These are phyloP conservation scores for Fagus crenata DNA, from an alignment of 306 rosid genomes.

Conservation along the genomic window DNA sequence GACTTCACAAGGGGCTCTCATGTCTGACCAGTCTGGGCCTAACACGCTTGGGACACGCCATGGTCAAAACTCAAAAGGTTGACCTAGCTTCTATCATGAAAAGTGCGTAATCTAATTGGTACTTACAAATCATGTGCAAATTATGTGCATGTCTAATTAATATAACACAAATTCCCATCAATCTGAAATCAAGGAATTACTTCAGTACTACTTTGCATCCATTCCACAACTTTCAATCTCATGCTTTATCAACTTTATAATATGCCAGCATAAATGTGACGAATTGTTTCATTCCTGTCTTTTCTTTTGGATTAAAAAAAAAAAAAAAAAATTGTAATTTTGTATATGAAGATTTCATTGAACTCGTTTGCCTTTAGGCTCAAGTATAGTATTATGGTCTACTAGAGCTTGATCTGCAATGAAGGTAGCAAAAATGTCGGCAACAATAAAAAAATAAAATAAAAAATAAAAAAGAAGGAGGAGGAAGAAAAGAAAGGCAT, in stretches of 20 bases:
- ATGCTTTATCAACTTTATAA: conserved; percentile 10
- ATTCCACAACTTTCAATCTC: conserved; percentile 37
- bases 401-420: too few relatives aligned
- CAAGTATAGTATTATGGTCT: not conserved
- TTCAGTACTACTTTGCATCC: conserved; percentile 26
- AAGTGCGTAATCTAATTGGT: conserved; percentile 3
- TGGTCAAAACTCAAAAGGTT: conserved; percentile 7
- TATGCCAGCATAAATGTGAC: conserved; percentile 6
- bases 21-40: conserved; percentile 2
- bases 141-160: conserved; percentile 6
- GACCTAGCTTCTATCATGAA: conserved; percentile 22
- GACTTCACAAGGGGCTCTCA: not conserved
- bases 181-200: conserved; percentile 8
- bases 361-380: not conserved
- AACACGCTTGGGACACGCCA: not conserved
- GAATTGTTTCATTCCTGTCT: not conserved
- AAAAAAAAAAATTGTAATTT: not conserved
- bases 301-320: conserved; percentile 3
- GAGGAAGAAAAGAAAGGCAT: not conserved
- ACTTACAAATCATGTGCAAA: conserved; percentile 27
- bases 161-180: not conserved
- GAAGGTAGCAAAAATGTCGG: too few relatives aligned
- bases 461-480: not conserved
- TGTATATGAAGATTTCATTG: not conserved
- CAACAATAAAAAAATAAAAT: too few relatives aligned